phyloP scores from a whole-genome alignment of 2,329 filamentous ascomycete genomes.

The Claviceps spartinae region DNA sequence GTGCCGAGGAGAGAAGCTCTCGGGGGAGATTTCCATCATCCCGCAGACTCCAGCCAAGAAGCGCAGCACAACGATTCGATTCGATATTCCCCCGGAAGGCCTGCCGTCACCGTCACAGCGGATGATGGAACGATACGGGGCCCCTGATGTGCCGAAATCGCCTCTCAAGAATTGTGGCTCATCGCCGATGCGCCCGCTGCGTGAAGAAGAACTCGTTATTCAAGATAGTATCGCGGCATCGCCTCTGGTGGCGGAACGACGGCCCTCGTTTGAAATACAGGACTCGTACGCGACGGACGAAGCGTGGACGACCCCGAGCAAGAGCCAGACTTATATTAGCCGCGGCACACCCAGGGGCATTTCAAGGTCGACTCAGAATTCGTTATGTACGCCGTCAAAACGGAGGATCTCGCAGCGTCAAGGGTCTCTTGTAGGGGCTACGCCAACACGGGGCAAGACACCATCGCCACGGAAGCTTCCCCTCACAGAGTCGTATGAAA shows the following conservation, averaged over 20 bases:
- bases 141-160: constrained; percentile 19
- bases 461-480: constrained; percentile 5
- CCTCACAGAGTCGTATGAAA: constrained; percentile 17
- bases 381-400: not conserved
- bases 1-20: not conserved
- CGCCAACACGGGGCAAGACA: constrained; percentile 7
- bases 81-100: constrained; percentile 29
- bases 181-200: constrained; percentile 12
- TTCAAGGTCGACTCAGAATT: not conserved
- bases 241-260: constrained; percentile 9
- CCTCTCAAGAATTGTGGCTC: constrained; percentile 24
- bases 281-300: constrained; percentile 31
- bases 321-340: constrained; percentile 10
- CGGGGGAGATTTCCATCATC: constrained; percentile 21
- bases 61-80: constrained; percentile 12
- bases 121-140: constrained; percentile 26
- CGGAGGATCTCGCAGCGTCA: not conserved
- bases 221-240: constrained; percentile 10
- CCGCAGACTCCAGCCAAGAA: constrained; percentile 29
- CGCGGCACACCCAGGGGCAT: not conserved
- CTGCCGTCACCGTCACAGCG: constrained; percentile 26
- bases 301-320: constrained; percentile 16
- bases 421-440: constrained; percentile 12
- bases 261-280: constrained; percentile 25
- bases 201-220: constrained; percentile 8